Percentiles rank a stretch among this genome's conserved stretches.
These are phyloP conservation scores for Rehmannia glutinosa DNA, from an alignment of 257 asterid genomes.

Conservation along the genomic window DNA sequence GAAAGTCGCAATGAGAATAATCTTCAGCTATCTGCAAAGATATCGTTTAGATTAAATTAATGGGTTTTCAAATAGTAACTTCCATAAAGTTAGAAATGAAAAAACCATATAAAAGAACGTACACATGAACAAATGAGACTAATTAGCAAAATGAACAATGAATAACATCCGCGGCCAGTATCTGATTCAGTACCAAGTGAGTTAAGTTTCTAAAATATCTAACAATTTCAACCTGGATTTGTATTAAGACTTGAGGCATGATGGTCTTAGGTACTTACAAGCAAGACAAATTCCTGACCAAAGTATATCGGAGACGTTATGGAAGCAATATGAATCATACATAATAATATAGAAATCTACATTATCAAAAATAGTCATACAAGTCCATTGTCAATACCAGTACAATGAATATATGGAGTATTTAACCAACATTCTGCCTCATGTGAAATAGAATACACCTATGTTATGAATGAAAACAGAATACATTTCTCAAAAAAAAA, in stretches of 20 bases:
- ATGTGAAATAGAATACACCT: not conserved
- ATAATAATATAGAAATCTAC: not conserved
- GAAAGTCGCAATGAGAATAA: constrained; percentile 64
- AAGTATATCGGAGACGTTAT: not conserved
- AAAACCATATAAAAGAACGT: not conserved
- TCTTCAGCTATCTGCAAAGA: constrained; percentile 71
- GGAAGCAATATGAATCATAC: not conserved
- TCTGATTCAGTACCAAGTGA: not conserved
- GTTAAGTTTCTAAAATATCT: not conserved
- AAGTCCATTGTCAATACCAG: not conserved
- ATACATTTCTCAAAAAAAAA: too few relatives aligned
- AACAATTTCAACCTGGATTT: not conserved
- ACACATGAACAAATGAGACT: not conserved
- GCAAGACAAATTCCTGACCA: not conserved
- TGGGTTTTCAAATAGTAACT: not conserved
- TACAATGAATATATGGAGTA: not conserved
- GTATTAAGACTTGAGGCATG: not conserved
- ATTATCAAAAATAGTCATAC: not conserved
- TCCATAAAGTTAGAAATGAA: not conserved
- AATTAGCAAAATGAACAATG: not conserved
- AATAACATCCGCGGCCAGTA: not conserved
- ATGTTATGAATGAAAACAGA: too few relatives aligned
- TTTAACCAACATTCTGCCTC: not conserved
- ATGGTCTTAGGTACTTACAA: not conserved
- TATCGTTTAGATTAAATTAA: not conserved